Percentiles rank a stretch among this genome's conserved stretches.
Conservation (phyloP, 148 eudicot genomes). For the Polygonum aviculare region DNA sequence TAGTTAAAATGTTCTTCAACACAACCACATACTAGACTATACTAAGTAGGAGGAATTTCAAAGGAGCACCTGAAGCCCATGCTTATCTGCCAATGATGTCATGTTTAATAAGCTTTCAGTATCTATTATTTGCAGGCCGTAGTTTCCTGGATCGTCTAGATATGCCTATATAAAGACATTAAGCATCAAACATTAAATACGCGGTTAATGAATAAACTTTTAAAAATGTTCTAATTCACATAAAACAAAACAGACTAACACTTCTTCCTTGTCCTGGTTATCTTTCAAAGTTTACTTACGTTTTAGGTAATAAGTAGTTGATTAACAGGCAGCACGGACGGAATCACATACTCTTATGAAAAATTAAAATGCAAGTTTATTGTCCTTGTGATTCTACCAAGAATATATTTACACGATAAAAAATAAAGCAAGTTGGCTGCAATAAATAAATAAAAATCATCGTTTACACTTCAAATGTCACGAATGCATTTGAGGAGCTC, state of each 20-base stretch:
- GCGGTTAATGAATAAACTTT: neutral
- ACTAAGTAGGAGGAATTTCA: neutral
- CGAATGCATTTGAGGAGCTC: slow-evolving; percentile 16
- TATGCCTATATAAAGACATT: slow-evolving; percentile 51
- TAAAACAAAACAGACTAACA: neutral
- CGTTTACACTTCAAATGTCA: neutral
- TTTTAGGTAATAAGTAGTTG: neutral
- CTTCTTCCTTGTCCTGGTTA: neutral
- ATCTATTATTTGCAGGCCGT: slow-evolving; percentile 76
- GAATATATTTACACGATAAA: neutral
- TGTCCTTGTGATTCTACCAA: neutral
- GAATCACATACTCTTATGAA: neutral
- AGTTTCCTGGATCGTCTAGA: slow-evolving; percentile 61
- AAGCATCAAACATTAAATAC: neutral
- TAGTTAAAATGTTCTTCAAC: neutral
- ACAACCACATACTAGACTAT: neutral
- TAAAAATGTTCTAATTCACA: neutral
- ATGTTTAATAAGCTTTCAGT: slow-evolving; percentile 52
- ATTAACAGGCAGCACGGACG: neutral
- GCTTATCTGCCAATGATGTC: slow-evolving; percentile 53
- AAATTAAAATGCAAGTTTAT: neutral
- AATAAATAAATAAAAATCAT: too few relatives aligned
- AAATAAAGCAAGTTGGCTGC: too few relatives aligned
- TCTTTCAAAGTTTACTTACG: neutral
- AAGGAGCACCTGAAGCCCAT: slow-evolving; percentile 71